These are phyloP conservation scores for Aspergillus saccharolyticus DNA, from an alignment of 495 filamentous ascomycete species.

Conservation along the genomic window DNA sequence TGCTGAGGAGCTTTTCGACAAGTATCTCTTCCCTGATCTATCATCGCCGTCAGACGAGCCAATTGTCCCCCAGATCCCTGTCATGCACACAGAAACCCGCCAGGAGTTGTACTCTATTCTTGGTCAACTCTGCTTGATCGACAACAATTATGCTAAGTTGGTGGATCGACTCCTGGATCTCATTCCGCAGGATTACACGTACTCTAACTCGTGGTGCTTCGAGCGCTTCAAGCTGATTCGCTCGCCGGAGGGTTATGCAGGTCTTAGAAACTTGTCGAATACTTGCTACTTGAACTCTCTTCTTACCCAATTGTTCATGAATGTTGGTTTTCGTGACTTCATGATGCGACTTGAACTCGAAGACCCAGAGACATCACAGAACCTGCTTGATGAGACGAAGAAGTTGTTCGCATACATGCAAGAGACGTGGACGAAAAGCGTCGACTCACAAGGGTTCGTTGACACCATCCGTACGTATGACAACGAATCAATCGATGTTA, in stretches of 20 bases:
- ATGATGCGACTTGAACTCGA: constrained; percentile 60
- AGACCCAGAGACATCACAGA: constrained; percentile 54
- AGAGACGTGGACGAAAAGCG: constrained; percentile 62
- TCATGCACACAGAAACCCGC: constrained; percentile 53
- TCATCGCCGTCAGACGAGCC: constrained; percentile 25
- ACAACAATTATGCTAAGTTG: constrained; percentile 45
- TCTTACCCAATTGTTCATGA: constrained; percentile 96
- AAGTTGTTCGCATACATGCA: constrained; percentile 83
- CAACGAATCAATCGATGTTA: constrained; percentile 76
- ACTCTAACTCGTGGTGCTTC: constrained; percentile 53
- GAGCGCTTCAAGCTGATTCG: constrained; percentile 66
- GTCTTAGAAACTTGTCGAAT: constrained; percentile 84
- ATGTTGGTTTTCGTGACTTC: constrained; percentile 79
- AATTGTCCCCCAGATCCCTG: constrained; percentile 35
- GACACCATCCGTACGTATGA: constrained; percentile 77
- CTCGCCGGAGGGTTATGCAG: constrained; percentile 72
- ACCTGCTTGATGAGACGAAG: constrained; percentile 70
- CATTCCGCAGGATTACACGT: constrained; percentile 48
- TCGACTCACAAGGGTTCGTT: constrained; percentile 70
- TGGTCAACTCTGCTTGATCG: constrained; percentile 52
- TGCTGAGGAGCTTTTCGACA: constrained; percentile 56
- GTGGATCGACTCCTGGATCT: constrained; percentile 51
- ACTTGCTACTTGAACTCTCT: constrained; percentile 98
- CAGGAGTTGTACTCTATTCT: constrained; percentile 61
- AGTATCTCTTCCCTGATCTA: constrained; percentile 65